Conservation (phyloP, 305 asterid species). For the Caryopteris hybrid region DNA sequence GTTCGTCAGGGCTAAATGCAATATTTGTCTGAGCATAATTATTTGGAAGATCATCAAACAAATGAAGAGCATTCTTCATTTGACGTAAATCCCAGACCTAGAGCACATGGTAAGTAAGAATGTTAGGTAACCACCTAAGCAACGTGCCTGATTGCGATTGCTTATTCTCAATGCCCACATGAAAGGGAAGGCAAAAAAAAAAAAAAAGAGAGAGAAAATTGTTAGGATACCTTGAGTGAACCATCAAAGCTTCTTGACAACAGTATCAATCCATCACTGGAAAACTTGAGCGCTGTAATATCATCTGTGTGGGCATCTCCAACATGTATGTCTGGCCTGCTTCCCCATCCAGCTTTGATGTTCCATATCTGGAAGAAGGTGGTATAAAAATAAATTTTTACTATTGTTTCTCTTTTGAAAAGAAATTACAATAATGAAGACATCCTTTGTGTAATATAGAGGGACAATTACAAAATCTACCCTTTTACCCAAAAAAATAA, state of each 20-base stretch:
- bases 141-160: neutral
- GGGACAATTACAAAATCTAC: neutral
- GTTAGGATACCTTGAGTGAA: slow-evolving; percentile 64
- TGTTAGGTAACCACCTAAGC: neutral
- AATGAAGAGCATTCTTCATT: slow-evolving; percentile 63
- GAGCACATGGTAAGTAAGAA: slow-evolving; percentile 14
- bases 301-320: slow-evolving; percentile 71
- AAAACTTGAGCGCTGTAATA: slow-evolving; percentile 79
- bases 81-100: slow-evolving; percentile 93
- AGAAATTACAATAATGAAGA: neutral
- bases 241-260: slow-evolving; percentile 91
- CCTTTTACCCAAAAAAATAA: no score
- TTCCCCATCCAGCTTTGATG: slow-evolving; percentile 93
- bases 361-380: slow-evolving; percentile 69
- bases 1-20: slow-evolving; percentile 85
- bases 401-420: neutral
- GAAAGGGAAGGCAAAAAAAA: neutral
- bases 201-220: no score
- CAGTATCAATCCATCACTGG: slow-evolving; percentile 70
- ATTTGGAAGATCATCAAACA: slow-evolving; percentile 77
- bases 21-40: slow-evolving; percentile 82
- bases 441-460: neutral
- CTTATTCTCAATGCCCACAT: neutral
- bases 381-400: neutral
- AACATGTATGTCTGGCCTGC: slow-evolving; percentile 72